A percentile compares a stretch with the other conserved stretches of the same genome.
phyloP scores from a whole-genome alignment of 129 eudicot species.

The Tagetes erecta region DNA sequence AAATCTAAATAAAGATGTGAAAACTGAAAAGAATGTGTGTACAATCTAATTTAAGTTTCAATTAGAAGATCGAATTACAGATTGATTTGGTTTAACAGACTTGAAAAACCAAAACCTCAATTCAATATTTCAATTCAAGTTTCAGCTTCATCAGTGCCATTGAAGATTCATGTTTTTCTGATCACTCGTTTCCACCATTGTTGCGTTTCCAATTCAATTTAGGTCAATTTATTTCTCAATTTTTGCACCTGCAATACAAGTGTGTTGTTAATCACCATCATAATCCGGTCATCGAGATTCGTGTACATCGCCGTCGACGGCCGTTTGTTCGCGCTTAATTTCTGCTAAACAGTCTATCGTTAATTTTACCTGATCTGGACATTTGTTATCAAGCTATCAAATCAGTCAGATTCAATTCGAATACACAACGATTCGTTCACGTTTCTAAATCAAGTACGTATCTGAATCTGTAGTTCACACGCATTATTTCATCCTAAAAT shows the following conservation, averaged over 20 bases:
- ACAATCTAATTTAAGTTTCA: no score
- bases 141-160: background rate
- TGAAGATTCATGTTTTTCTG: no score
- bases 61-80: background rate
- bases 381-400: background rate
- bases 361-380: background rate
- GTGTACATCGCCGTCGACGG: constrained; percentile 16
- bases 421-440: constrained; percentile 10
- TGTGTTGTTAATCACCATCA: background rate
- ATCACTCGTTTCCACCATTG: no score
- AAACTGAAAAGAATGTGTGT: no score
- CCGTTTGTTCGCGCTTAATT: constrained; percentile 22
- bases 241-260: constrained; percentile 1
- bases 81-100: background rate
- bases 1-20: no score
- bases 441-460: constrained; percentile 2
- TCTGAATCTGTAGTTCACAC: no score
- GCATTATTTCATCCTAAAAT: no score
- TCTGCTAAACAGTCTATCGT: background rate
- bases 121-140: background rate
- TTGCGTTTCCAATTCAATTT: background rate
- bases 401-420: constrained; percentile 27
- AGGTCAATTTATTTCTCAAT: constrained; percentile 12
- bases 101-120: background rate
- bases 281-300: constrained; percentile 17